A percentile compares a stretch with the other conserved stretches of the same genome.
Conservation (phyloP, 129 eudicot species). For the Ambrosia trifida region DNA sequence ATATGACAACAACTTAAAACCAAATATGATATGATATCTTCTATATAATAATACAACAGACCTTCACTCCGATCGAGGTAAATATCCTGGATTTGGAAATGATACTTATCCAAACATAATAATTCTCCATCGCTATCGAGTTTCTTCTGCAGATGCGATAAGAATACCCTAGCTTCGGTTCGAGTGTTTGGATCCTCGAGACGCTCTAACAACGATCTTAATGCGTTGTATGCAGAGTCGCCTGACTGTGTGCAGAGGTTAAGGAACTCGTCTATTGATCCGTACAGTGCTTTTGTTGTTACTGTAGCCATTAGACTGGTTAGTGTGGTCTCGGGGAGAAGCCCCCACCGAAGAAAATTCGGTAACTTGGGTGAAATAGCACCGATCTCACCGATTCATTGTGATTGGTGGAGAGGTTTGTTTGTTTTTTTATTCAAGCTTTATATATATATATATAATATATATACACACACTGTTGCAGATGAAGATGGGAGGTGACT, state of each 20-base stretch:
- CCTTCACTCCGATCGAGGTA: constrained; percentile 72
- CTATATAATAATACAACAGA: no score
- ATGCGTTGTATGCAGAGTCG: constrained; percentile 77
- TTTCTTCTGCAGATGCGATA: constrained; percentile 70
- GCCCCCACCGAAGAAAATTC: no score
- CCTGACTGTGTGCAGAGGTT: constrained; percentile 72
- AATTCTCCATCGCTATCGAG: constrained; percentile 40
- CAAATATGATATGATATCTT: neutral
- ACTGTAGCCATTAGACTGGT: neutral
- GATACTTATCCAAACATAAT: constrained; percentile 61
- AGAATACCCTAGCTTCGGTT: constrained; percentile 74
- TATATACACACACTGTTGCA: no score
- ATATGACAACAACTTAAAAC: no score
- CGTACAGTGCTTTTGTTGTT: constrained; percentile 42
- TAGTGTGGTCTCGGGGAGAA: no score
- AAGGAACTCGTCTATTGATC: constrained; percentile 70
- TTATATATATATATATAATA: no score
- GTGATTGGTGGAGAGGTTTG: no score
- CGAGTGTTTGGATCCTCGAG: constrained; percentile 85
- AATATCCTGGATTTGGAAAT: constrained; percentile 82
- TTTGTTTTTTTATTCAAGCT: no score
- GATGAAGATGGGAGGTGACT: no score
- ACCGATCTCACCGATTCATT: no score
- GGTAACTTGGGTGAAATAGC: no score
- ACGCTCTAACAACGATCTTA: constrained; percentile 83